Base-by-base conservation (phyloP, 352 stramenopile species). In the Chrysophaeum taylorii region DNA sequence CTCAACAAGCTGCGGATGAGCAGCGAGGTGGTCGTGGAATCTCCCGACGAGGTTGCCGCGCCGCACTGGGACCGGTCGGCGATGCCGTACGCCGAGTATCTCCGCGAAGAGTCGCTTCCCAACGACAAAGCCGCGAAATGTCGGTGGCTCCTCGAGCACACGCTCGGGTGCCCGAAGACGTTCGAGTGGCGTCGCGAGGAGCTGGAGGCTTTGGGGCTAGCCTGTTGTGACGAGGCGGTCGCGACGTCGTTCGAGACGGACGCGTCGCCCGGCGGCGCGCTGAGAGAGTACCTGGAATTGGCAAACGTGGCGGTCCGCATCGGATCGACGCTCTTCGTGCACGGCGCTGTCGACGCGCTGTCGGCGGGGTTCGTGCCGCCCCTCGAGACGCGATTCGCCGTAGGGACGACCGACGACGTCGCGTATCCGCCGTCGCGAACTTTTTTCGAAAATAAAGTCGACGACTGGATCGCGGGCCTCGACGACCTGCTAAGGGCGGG, bases 1-100 rank as follows among this genome's bases (percentile, higher is more conserved):
- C 82, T 94, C 61, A 96, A 96, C 80, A 96, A 96, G 75, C 86
- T 96, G 69, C 77, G 89, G 35, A 81, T 94, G 35, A 89, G 84
- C 14, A 86, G 83, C 0, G 89, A 95, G 73, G 71, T 93, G 4
- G 78, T 81, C 29, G 18, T 25, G 48, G 79, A 92, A 37, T 75
- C 68, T 2, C 52, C 82, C 5, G 41, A 77, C 0, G 70, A 70
- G 31, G 79, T 83, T 48, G 50, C 68, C 27, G 60, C 48, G 35
- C 72, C 76, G 25, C 78, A 81, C 76, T 84, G 78, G 78, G 76
- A 81, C 74, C 37, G 39, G 33, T 50, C 70, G 37, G 78, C 75
- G 31, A 68, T 70, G 18, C 74, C 73, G 38, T 68, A 76, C 21
- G 64, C 57, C 42, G 74, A 79, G 31, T 77, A 76, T 71, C 71